phyloP scores from a whole-genome alignment of 495 filamentous ascomycete genomes.

The Neurospora sp. region DNA sequence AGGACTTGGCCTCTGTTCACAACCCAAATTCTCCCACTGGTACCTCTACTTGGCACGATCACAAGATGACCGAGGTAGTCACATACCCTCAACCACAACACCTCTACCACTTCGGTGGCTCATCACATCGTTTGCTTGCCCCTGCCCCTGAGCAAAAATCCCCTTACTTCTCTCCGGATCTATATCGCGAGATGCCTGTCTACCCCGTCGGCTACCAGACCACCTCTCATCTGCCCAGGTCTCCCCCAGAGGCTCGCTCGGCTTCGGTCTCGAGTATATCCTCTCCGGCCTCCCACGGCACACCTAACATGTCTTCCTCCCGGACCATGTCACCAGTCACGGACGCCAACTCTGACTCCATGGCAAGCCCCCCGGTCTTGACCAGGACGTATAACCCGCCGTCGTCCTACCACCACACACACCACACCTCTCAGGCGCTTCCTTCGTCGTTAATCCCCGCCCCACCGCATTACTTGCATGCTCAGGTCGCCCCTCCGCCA shows the following conservation, averaged over 20 bases:
- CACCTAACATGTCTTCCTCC: constrained; percentile 3
- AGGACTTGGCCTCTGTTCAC: neutral
- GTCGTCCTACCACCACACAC: constrained; percentile 1
- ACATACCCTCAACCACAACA: constrained; percentile 7
- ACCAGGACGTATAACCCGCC: constrained; percentile 6
- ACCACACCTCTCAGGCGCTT: neutral
- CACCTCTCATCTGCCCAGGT: neutral
- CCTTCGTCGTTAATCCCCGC: constrained; percentile 1
- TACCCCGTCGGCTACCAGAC: constrained; percentile 2
- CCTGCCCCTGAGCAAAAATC: constrained; percentile 4
- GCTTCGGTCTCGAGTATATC: constrained; percentile 15
- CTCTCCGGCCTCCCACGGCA: constrained; percentile 11
- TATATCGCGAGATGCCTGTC: constrained; percentile 8
- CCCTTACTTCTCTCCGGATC: constrained; percentile 1
- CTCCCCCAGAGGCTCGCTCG: constrained; percentile 9
- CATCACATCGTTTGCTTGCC: constrained; percentile 8
- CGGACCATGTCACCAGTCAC: constrained; percentile 15
- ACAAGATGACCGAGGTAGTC: constrained; percentile 17
- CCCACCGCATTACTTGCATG: constrained; percentile 12
- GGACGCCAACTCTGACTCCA: neutral
- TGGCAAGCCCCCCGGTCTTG: neutral
- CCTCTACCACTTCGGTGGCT: constrained; percentile 6
- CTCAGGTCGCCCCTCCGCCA: constrained; percentile 5
- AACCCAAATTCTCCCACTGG: neutral
- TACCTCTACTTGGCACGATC: neutral